Evolutionary conservation across 2,329 filamentous ascomycete genomes (phyloP), one percentile per base, ranked within the genome.

Genomic region (Delphinella strobiligena): DNA sequence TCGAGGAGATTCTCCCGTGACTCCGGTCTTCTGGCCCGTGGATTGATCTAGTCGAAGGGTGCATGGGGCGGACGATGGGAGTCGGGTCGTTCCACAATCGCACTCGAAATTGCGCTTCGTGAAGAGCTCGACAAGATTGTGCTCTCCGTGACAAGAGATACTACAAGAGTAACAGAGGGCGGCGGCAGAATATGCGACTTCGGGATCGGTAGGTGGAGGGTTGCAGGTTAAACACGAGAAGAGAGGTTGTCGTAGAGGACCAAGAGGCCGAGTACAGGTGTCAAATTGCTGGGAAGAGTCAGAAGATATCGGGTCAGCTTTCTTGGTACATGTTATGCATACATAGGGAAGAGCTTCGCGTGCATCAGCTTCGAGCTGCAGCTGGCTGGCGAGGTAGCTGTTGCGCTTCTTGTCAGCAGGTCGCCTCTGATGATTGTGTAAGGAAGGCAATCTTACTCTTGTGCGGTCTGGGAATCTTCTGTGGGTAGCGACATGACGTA

Each of bases 121-220:
- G 65, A 98, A 98, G 15, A 98, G 81, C 63, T 98, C 91, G 36
- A 96, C 91, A 18, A 98, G 76, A 1, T 74, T 82, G 58, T 98
- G 91, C 54, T 96, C 88, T 49, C 91, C 89, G 54, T 98, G 91
- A 58, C 91, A 98, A 51, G 89, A 83, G 43, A 98, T 86, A 5
- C 89, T 95, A 65, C 91, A 98, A 16, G 88, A 84, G 54, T 98
- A 98, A 68, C 91, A 98, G 41, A 98, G 76, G 18, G 84, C 91
- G 3, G 89, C 91, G 5, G 81, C 69, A 5, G 67, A 74, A 58
- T 81, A 83, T 1, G 78, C 66, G 36, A 79, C 77, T 32, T 72
- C 66, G 1, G 71, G 55, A 33, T 74, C 72, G 2, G 68, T 53
- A 1, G 87, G 82, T 7, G 83, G 75, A 7, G 91, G 87, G 46